A percentile compares a stretch with the other conserved stretches of the same genome.
phyloP scores from a whole-genome alignment of 192 early-diverging fungal genomes.

The Chytriomyces confervae region DNA sequence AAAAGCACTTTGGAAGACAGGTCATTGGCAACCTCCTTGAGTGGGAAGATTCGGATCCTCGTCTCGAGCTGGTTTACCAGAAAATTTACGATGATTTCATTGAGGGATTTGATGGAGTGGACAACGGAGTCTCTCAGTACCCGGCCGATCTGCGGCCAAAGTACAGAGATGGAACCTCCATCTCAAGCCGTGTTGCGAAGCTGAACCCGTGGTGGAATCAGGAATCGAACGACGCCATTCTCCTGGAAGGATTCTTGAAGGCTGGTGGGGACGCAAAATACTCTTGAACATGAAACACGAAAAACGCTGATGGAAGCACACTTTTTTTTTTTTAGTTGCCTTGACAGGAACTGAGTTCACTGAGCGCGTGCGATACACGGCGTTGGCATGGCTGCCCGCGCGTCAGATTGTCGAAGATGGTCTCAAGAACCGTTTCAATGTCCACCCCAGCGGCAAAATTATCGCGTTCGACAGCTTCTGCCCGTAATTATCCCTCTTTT shows the following conservation, averaged over 20 bases:
- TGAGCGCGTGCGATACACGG: slow-evolving; percentile 71
- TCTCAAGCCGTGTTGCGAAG: slow-evolving; percentile 78
- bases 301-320: background rate
- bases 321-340: slow-evolving; percentile 46
- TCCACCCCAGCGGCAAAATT: slow-evolving; percentile 79
- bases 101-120: slow-evolving; percentile 55
- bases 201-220: slow-evolving; percentile 98
- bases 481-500: slow-evolving; percentile 48
- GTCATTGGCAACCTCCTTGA: slow-evolving; percentile 70
- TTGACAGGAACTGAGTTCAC: slow-evolving; percentile 81
- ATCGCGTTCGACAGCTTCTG: slow-evolving; percentile 82
- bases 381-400: slow-evolving; percentile 85
- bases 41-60: slow-evolving; percentile 53
- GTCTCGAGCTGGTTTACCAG: slow-evolving; percentile 73
- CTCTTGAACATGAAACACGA: slow-evolving; percentile 12
- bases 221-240: slow-evolving; percentile 64
- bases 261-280: slow-evolving; percentile 37
- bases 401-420: slow-evolving; percentile 82
- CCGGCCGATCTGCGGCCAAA: slow-evolving; percentile 77
- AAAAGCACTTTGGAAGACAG: slow-evolving; percentile 81
- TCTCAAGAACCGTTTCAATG: slow-evolving; percentile 56
- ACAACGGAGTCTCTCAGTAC: slow-evolving; percentile 93
- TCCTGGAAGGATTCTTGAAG: slow-evolving; percentile 66
- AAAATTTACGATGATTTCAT: slow-evolving; percentile 82
- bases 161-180: slow-evolving; percentile 83